Evolutionary conservation across 108 stramenopile species (phyloP), one percentile per base, ranked within the genome.

Genomic region (Stephanodiscus minutulus): DNA sequence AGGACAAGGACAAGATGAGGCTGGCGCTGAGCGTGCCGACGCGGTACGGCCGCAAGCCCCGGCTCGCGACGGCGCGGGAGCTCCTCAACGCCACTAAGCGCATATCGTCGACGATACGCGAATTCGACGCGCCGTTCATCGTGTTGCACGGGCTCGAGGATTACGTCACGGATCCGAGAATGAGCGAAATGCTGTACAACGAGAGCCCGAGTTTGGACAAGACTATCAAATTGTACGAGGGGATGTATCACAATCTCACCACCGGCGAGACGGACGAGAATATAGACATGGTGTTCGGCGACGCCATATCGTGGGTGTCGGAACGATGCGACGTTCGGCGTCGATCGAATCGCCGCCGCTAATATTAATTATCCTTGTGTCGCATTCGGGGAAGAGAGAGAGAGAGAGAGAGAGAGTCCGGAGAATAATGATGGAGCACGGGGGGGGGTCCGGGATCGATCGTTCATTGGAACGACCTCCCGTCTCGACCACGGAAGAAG

Each of bases 51-150:
- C 59, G 89, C 27, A 86, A 88, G 49, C 87, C 89, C 2, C 74
- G 89, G 11, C 62, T 90, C 53, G 84, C 83, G 28, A 88, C 87
- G 17, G 87, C 87, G 10, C 77, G 89, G 11, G 89, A 90, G 54
- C 54, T 87, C 10, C 62, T 90, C 31, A 77, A 85, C 53, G 70
- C 73, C 2, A 86, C 89, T 0, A 76, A 77, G 28, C 66, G 69
- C 9, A 88, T 90, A 49, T 82, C 82, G 12, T 37, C 36, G 1
- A 75, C 71, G 33, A 48, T 88, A 20, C n/a, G 35, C 18, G 22
- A 65, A 17, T 90, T 90, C 69, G 72, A 85, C 48, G 78, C 82
- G 33, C 87, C 87, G 5, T 90, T 88, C 67, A 66, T 90, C 13
- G 70, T 90, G 6, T 67, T 82, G 13, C 89, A 90, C 69, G 89